phyloP scores from a whole-genome alignment of 1,284 basidiomycete genomes.

The Sanguinoderma infundibulare region DNA sequence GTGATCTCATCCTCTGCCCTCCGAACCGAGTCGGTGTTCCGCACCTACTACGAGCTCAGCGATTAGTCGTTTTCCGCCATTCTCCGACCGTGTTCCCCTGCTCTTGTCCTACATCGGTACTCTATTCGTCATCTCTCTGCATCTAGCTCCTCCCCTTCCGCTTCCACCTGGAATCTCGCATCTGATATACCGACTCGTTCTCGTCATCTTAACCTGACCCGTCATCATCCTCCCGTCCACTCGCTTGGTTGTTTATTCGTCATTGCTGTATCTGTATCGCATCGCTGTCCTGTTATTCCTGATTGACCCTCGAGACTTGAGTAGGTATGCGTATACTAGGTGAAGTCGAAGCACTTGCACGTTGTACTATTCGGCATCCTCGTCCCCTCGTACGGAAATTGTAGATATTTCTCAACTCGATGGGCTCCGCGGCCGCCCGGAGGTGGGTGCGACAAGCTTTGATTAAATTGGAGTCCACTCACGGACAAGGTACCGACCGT shows the following conservation, averaged over 20 bases:
- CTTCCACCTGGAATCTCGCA: conserved; percentile 1
- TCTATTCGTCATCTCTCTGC: neutral
- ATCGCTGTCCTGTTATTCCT: conserved; percentile 25
- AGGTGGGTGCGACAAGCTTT: no score
- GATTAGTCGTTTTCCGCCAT: conserved; percentile 41
- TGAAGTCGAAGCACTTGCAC: neutral
- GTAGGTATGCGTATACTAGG: neutral
- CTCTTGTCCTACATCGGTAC: neutral
- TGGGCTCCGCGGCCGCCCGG: no score
- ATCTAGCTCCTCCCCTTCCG: neutral
- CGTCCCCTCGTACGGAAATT: neutral
- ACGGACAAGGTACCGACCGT: no score
- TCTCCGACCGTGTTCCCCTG: neutral
- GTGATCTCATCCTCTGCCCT: conserved; percentile 76
- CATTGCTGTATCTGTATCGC: conserved; percentile 26
- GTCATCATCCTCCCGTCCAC: conserved; percentile 1
- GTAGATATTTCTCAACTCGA: neutral
- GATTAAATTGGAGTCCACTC: no score
- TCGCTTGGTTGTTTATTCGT: conserved; percentile 22
- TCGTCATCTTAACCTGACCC: neutral
- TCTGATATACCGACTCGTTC: neutral
- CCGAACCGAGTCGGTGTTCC: conserved; percentile 84
- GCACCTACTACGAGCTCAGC: conserved; percentile 77
- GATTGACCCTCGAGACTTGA: neutral
- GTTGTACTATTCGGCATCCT: neutral